Conservation (phyloP, 2,329 filamentous ascomycete genomes). For the Xylariomycetidae sp. region DNA sequence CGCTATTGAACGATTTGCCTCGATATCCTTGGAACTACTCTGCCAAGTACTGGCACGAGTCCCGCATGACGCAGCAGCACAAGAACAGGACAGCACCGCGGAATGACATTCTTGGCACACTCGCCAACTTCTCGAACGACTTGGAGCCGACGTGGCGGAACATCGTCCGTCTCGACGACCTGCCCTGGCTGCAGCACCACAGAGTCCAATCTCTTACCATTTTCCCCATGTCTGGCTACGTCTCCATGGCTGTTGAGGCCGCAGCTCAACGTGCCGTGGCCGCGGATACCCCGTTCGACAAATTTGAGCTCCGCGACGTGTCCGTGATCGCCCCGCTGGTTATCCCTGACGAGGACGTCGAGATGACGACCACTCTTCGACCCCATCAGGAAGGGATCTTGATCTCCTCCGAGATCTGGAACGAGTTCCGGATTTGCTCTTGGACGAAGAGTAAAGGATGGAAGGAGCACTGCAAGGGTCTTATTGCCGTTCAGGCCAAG, state of each 20-base stretch:
- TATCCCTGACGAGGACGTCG: slow-evolving; percentile 43
- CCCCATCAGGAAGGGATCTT: slow-evolving; percentile 37
- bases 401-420: slow-evolving; percentile 41
- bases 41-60: slow-evolving; percentile 43
- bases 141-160: slow-evolving; percentile 46
- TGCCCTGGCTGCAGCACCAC: slow-evolving; percentile 57
- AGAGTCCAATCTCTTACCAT: slow-evolving; percentile 51
- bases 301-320: slow-evolving; percentile 44
- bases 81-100: slow-evolving; percentile 35
- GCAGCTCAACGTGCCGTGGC: slow-evolving; percentile 30
- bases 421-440: slow-evolving; percentile 53
- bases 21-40: slow-evolving; percentile 46
- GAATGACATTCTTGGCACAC: slow-evolving; percentile 42
- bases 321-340: slow-evolving; percentile 41
- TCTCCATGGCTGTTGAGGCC: slow-evolving; percentile 48
- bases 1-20: slow-evolving; percentile 38
- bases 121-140: slow-evolving; percentile 39
- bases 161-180: slow-evolving; percentile 40
- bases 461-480: slow-evolving; percentile 55
- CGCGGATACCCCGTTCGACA: slow-evolving; percentile 30
- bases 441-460: slow-evolving; percentile 48
- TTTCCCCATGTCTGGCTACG: slow-evolving; percentile 50
- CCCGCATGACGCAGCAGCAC: slow-evolving; percentile 37
- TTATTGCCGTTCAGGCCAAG: slow-evolving; percentile 36
- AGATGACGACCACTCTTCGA: slow-evolving; percentile 44